phyloP scores from a whole-genome alignment of 1,139 yeast genomes.

The Neolecta irregularis region DNA sequence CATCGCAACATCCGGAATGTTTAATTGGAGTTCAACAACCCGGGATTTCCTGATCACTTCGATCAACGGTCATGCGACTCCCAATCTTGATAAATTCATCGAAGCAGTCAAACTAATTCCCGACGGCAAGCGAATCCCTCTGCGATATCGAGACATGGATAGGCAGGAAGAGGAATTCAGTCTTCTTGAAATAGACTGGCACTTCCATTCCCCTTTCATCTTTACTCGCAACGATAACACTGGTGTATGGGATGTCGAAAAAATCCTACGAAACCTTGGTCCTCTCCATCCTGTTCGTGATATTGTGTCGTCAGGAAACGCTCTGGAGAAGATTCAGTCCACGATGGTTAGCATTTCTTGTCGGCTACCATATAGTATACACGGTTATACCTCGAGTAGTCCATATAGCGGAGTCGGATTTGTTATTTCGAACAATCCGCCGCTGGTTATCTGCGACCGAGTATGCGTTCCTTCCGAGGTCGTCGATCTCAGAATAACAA shows the following conservation, averaged over 20 bases:
- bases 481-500: conserved; percentile 13
- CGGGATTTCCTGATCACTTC: conserved; percentile 66
- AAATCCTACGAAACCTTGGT: conserved; percentile 45
- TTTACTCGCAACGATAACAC: conserved; percentile 66
- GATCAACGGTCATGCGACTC: conserved; percentile 59
- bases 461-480: conserved; percentile 14
- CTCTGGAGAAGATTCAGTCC: conserved; percentile 55
- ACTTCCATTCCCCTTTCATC: conserved; percentile 61
- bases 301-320: conserved; percentile 39
- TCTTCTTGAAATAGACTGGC: conserved; percentile 58
- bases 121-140: conserved; percentile 56
- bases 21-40: conserved; percentile 36
- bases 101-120: conserved; percentile 67
- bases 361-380: conserved; percentile 40
- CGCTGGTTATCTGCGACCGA: conserved; percentile 13
- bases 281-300: conserved; percentile 49
- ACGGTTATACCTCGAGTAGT: neutral
- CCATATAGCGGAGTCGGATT: neutral
- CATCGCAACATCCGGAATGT: conserved; percentile 67
- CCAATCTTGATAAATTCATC: conserved; percentile 56
- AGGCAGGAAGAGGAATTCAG: too few species aligned
- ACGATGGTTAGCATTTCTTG: conserved; percentile 57
- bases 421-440: conserved; percentile 7
- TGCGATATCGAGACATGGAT: conserved; percentile 66
- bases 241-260: conserved; percentile 73